Percentiles rank a stretch among this genome's conserved stretches.
Conservation (phyloP, 1,284 basidiomycete species). For the Irpex lacteus region DNA sequence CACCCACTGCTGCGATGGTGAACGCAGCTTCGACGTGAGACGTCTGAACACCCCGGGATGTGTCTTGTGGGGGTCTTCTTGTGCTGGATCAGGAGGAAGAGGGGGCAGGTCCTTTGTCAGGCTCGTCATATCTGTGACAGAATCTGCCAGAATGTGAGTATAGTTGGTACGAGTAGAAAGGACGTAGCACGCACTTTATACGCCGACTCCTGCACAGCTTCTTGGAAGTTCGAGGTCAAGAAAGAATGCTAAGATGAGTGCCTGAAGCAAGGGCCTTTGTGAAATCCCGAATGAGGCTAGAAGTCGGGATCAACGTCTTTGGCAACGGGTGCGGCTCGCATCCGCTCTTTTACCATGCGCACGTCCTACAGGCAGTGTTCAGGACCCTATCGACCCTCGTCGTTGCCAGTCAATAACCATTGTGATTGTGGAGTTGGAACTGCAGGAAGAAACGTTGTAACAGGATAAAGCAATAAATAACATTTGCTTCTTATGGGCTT, state of each 20-base stretch:
- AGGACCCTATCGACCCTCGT: neutral
- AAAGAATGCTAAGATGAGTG: neutral
- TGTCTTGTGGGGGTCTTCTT: constrained; percentile 2
- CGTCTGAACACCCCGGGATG: constrained; percentile 12
- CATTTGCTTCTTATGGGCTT: too few species aligned
- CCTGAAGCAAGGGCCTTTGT: neutral
- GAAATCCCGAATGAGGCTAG: neutral
- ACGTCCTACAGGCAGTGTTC: neutral
- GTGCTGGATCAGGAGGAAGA: neutral
- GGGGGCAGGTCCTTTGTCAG: constrained; percentile 13
- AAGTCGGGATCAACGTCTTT: neutral
- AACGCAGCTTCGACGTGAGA: constrained; percentile 13
- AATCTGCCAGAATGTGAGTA: neutral
- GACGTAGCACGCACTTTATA: neutral
- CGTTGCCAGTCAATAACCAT: neutral
- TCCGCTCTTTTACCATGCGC: neutral
- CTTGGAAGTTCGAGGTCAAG: neutral
- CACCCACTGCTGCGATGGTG: constrained; percentile 10
- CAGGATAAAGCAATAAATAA: too few species aligned
- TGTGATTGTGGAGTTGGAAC: neutral
- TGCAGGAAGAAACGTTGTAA: neutral
- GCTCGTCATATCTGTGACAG: constrained; percentile 3
- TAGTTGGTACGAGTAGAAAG: neutral
- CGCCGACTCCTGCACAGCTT: neutral
- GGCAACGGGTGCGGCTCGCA: neutral